Evolutionary conservation across 345 rosid genomes (phyloP), one percentile per base, ranked within the genome.

Genomic region (Citropsis articulata): DNA sequence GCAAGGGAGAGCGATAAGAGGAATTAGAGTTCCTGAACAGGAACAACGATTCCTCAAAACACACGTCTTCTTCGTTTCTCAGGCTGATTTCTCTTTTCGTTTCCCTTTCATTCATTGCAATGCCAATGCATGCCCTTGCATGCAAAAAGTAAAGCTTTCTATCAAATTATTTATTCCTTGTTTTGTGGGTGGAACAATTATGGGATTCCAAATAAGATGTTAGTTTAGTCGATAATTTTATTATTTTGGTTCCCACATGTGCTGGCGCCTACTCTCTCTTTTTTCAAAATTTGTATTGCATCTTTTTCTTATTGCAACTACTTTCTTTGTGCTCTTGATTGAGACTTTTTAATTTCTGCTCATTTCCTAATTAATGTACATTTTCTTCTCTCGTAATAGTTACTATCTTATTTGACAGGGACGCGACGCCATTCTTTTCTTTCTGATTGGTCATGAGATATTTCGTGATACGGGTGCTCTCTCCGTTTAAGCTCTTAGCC

Each of bases 21-120:
- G 78, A 64, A 64, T 75, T 50, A 1, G 42, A 19, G 78, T 75
- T 75, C 78, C 78, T 75, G 12, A 9, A 2, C 42, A 48, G 78
- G 78, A 75, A 48, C 78, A 45, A 64, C 70, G 78, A 48, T 75
- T 75, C 78, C 78, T 65, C 70, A 30, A 53, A 53, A 53, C 21
- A 53, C 22, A 1, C 78, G 19, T 42, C 62, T 75, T 64, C 66
- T n/a, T 28, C 40, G n/a, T 35, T 53, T 61, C 53, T 35, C 76
- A 30, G 78, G 78, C 31, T 75, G 30, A 10, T 62, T 25, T 8
- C 21, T 19, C 28, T 6, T 64, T 28, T 50, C 61, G 36, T 18
- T 57, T 0, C 28, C 1, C 9, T 65, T 64, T 30, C 12, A 1
- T 31, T 14, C 16, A 13, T 45, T 45, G 50, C 50, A 13, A 13